Base-by-base conservation (phyloP, 257 asterid genomes). In the Salvia hispanica region DNA sequence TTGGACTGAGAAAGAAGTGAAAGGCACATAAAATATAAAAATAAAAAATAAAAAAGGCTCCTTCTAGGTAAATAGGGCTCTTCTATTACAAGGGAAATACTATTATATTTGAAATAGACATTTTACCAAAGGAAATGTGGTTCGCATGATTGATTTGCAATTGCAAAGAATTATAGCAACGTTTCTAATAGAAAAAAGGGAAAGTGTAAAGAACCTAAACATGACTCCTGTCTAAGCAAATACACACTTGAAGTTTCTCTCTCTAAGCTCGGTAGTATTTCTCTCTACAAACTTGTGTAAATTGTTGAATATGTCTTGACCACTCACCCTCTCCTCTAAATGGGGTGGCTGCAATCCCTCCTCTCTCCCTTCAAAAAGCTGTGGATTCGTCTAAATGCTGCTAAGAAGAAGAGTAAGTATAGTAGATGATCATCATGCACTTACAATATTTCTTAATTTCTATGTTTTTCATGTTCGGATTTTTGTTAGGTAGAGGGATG, bases 331-430 rank as follows among this genome's bases (percentile, higher is more conserved):
- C 80, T 69, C 76, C 66, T 78, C 74, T 74, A 66, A 77, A 92
- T 89, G 98, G 88, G 96, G 81, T 92, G 97, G 97, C 81, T 92
- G 33, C 96, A 82, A 25, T 88, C 97, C 84, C 90, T 90, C 85
- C 69, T 92, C 88, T 88, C 96, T 74, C 97, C 98, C 64, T 58
- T 90, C 69, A 92, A 86, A 87, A 92, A 86, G 84, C 66, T 88
- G 13, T 88, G 95, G 97, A 55, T 92, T 88, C 91, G 95, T 57
- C 83, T 86, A 33, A 85, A 86, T 69, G 80, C 90, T 0, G 63
- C 96, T 54, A 93, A 80, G 34, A 84, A 83, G 72, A 92, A 92
- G 84, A 83, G 98, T 92, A 90, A 1, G 87, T 56, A 1, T 1
- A 25, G 31, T 25, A 25, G 31, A 25, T 25, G 31, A 25, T 25